These are phyloP conservation scores for Naganishia onofrii DNA, from an alignment of 768 basidiomycete genomes.

Conservation along the genomic window DNA sequence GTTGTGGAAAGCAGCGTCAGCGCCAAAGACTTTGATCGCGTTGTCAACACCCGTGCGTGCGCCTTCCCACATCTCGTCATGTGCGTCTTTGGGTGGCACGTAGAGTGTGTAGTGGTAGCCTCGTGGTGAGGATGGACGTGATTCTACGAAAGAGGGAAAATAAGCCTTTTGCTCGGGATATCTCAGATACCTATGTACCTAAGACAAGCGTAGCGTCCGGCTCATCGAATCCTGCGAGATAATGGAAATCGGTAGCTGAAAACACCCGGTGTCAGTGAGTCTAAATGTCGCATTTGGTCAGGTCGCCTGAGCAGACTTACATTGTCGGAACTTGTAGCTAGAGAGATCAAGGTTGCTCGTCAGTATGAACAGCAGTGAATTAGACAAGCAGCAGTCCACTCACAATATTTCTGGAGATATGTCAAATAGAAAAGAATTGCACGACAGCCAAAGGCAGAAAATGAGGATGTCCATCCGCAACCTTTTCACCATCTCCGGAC, in stretches of 20 bases:
- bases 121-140: slow-evolving; percentile 63
- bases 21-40: slow-evolving; percentile 67
- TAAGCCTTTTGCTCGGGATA: slow-evolving; percentile 3
- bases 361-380: slow-evolving; percentile 15
- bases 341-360: slow-evolving; percentile 14
- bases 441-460: neutral
- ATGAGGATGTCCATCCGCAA: no score
- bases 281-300: neutral
- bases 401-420: slow-evolving; percentile 69
- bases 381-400: slow-evolving; percentile 46
- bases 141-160: slow-evolving; percentile 55
- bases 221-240: slow-evolving; percentile 92
- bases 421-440: slow-evolving; percentile 26
- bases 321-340: slow-evolving; percentile 93
- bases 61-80: slow-evolving; percentile 90
- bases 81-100: slow-evolving; percentile 67
- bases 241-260: slow-evolving; percentile 57
- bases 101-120: slow-evolving; percentile 89
- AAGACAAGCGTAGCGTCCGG: slow-evolving; percentile 78
- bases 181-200: no score
- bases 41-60: slow-evolving; percentile 70
- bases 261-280: neutral
- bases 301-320: slow-evolving; percentile 28
- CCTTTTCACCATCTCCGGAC: slow-evolving; percentile 58
- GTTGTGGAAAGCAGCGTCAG: slow-evolving; percentile 60